Evolutionary conservation across 2,329 filamentous ascomycete species (phyloP), one percentile per base, ranked within the genome.

Genomic region (Corinectria fuckeliana): DNA sequence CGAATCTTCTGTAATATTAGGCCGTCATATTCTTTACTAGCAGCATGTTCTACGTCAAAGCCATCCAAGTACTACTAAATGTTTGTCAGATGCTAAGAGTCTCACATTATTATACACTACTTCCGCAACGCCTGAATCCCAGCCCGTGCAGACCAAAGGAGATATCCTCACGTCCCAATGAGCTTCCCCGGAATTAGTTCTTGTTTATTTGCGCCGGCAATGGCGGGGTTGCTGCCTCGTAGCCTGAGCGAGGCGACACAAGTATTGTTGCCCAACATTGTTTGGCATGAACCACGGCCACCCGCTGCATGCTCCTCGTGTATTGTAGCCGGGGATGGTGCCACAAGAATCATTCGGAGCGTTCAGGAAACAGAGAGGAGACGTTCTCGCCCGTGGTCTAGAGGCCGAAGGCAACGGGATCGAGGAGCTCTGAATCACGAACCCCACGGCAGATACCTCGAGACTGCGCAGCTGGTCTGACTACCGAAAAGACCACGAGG

Each of bases 291-390:
- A 65, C 56, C 59, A 45, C 62, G 67, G 59, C 45, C 57, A 54
- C 57, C 52, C 60, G 60, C 61, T 61, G 61, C 41, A 42, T 57
- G 56, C 53, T 57, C 64, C 65, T 66, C 64, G 64, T 64, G 47
- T 52, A 52, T 56, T 25, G 56, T 50, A 62, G 53, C 54, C 42
- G 55, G 42, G 16, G 44, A 45, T 16, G 49, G 66, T 65, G 13
- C 41, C 59, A 69, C 68, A 59, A 13, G 14, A 56, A 39, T 56
- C 34, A 49, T 66, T 63, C 56, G 50, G 36, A 42, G 48, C 55
- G 58, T 53, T 30, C 38, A 50, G 34, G 52, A 16, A 49, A 47
- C 38, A 47, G 34, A 58, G 56, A 58, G 23, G 30, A 49, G 38
- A 34, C 51, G n/a, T 38, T 26, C 42, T 23, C 30, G 26, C 23